Evolutionary conservation across 2,329 filamentous ascomycete species (phyloP).

Genomic region (Alternaria arborescens): DNA sequence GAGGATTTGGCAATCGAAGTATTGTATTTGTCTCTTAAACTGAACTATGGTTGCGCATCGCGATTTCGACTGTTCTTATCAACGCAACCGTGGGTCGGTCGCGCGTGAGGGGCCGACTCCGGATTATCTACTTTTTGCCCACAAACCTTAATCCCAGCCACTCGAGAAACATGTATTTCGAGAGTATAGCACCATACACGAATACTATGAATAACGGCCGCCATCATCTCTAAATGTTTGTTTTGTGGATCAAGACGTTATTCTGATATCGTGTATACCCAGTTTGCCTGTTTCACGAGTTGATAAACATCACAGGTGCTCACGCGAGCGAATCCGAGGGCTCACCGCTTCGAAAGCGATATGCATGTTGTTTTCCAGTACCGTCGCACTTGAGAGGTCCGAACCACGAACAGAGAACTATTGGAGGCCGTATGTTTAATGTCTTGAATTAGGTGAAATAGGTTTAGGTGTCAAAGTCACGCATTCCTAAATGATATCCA

Average conservation of each 20-base stretch:
- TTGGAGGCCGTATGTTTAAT: neutral
- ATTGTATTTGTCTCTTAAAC: neutral
- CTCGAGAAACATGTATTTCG: neutral
- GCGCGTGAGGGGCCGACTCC: neutral
- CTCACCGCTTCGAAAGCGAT: no score
- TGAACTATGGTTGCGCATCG: neutral
- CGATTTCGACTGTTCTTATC: neutral
- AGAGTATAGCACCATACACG: neutral
- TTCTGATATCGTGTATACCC: neutral
- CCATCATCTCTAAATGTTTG: neutral
- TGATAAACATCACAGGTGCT: no score
- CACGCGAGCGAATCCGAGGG: no score
- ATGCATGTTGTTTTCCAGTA: no score
- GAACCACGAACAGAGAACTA: no score
- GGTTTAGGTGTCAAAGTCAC: neutral
- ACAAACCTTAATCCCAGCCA: neutral
- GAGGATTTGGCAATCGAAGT: neutral
- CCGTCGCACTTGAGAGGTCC: no score
- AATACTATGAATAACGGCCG: no score
- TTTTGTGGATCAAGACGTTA: neutral
- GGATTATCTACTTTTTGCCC: no score
- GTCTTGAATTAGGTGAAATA: neutral
- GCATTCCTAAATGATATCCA: neutral
- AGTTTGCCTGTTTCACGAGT: no score
- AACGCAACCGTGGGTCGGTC: neutral